phyloP scores from a whole-genome alignment of 2,329 filamentous ascomycete genomes.

The Stagonosporopsis rhizophila region DNA sequence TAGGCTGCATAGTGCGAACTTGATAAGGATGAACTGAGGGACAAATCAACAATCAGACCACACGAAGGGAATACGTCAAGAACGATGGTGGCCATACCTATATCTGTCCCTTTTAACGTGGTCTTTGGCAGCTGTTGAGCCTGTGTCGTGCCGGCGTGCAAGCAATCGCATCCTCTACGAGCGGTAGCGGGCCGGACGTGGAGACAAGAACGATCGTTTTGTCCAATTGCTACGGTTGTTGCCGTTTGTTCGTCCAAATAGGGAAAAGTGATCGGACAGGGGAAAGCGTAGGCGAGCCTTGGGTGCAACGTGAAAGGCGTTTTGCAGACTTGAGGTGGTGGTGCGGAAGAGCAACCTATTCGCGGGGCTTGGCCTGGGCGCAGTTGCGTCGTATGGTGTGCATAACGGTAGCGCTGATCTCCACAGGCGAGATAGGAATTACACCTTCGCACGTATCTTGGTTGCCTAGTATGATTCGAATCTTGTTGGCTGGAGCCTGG shows the following conservation, averaged over 20 bases:
- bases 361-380: slow-evolving; percentile 19
- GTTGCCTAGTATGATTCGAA: slow-evolving; percentile 1
- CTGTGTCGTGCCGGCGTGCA: slow-evolving; percentile 30
- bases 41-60: slow-evolving; percentile 15
- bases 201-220: slow-evolving; percentile 5
- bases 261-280: slow-evolving; percentile 24
- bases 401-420: slow-evolving; percentile 22
- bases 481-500: background rate
- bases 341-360: slow-evolving; percentile 25
- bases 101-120: slow-evolving; percentile 21
- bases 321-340: slow-evolving; percentile 32
- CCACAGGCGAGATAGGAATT: slow-evolving; percentile 16
- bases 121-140: slow-evolving; percentile 25
- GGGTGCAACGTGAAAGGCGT: slow-evolving; percentile 20
- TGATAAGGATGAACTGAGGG: slow-evolving; percentile 23
- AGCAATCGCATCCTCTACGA: slow-evolving; percentile 18
- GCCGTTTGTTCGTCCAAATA: slow-evolving; percentile 19
- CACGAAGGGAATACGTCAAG: slow-evolving; percentile 21
- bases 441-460: slow-evolving; percentile 4
- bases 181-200: slow-evolving; percentile 17
- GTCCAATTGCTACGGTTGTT: slow-evolving; percentile 10
- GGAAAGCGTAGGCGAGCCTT: slow-evolving; percentile 27
- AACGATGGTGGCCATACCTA: slow-evolving; percentile 22
- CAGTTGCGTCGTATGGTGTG: slow-evolving; percentile 30
- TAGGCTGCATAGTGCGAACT: slow-evolving; percentile 11